phyloP scores from a whole-genome alignment of 1,139 yeast species.

The Protomyces inouyei region DNA sequence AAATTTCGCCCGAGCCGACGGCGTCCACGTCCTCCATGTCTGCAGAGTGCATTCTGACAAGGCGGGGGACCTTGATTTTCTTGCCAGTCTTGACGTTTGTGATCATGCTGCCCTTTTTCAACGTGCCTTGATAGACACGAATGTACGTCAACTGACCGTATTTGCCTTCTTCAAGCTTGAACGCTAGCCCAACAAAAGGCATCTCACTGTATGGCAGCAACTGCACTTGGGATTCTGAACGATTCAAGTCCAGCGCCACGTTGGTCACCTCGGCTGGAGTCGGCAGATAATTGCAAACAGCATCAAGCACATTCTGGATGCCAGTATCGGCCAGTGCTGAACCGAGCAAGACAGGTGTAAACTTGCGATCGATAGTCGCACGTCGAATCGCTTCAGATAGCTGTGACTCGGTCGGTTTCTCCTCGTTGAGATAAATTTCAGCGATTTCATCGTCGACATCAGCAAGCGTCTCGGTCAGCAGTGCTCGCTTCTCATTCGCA shows the following conservation, averaged over 20 bases:
- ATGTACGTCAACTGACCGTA: conserved; percentile 96
- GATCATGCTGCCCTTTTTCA: conserved; percentile 85
- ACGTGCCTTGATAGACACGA: conserved; percentile 92
- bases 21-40: conserved; percentile 78
- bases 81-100: conserved; percentile 88
- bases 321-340: conserved; percentile 96
- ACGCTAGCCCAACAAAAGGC: conserved; percentile 94
- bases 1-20: conserved; percentile 96
- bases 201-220: conserved; percentile 66
- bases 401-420: conserved; percentile 77
- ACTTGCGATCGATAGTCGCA: conserved; percentile 91
- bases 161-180: conserved; percentile 96
- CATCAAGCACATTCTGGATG: conserved; percentile 89
- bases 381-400: conserved; percentile 85
- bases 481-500: conserved; percentile 76
- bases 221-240: conserved; percentile 66
- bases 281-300: conserved; percentile 93
- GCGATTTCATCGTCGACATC: conserved; percentile 98
- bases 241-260: conserved; percentile 74
- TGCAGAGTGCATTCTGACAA: conserved; percentile 97
- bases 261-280: conserved; percentile 89
- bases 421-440: conserved; percentile 83
- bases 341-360: conserved; percentile 98
- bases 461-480: conserved; percentile 87
- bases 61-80: conserved; percentile 87